phyloP scores from a whole-genome alignment of 2,329 filamentous ascomycete genomes.

The Aspergillus quadricinctus region DNA sequence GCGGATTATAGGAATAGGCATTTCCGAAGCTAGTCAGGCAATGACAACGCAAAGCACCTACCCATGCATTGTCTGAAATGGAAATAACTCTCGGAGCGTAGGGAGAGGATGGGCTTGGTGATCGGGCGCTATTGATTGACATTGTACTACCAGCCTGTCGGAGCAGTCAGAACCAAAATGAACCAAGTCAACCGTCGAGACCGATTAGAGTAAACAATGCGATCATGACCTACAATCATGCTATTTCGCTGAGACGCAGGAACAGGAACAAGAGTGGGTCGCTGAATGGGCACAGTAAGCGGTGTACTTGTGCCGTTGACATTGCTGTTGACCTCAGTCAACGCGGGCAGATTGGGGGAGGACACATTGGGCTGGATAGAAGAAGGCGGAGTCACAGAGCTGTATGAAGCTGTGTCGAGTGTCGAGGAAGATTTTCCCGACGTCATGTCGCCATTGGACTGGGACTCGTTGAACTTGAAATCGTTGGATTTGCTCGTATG shows the following conservation, averaged over 20 bases:
- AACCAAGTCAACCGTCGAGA: not conserved
- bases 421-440: constrained; percentile 62
- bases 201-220: not conserved
- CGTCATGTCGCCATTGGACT: constrained; percentile 53
- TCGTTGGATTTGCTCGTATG: constrained; percentile 50
- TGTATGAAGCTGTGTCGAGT: constrained; percentile 53
- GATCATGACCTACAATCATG: constrained; percentile 33
- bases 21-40: not conserved
- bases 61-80: constrained; percentile 77
- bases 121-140: constrained; percentile 40
- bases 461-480: constrained; percentile 38
- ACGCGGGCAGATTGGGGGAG: constrained; percentile 55
- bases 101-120: constrained; percentile 62
- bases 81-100: constrained; percentile 79
- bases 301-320: constrained; percentile 23
- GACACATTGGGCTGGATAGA: constrained; percentile 63
- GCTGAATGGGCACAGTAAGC: constrained; percentile 43
- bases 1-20: not conserved
- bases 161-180: constrained; percentile 1
- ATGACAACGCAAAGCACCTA: constrained; percentile 45
- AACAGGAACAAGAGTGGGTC: constrained; percentile 40
- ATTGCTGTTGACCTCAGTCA: constrained; percentile 49
- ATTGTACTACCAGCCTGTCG: constrained; percentile 33
- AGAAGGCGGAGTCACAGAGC: constrained; percentile 71
- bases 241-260: constrained; percentile 41